Evolutionary conservation across 1,284 basidiomycete genomes (phyloP).

Genomic region (Ceratobasidium theobromae): DNA sequence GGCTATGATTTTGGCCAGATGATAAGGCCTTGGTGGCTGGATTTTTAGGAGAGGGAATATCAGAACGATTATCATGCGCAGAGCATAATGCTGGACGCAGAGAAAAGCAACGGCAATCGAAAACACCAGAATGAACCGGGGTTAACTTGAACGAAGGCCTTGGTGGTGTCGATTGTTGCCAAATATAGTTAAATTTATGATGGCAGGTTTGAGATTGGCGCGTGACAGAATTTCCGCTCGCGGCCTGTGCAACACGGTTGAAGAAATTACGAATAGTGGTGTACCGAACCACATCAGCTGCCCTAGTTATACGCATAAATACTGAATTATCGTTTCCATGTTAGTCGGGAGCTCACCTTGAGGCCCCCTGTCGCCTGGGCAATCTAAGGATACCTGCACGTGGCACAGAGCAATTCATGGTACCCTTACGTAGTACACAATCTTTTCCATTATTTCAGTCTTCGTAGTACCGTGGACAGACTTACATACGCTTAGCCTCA

Average conservation of each 20-base stretch:
- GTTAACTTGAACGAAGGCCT: neutral
- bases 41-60: neutral
- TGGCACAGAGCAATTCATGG: slow-evolving; percentile 15
- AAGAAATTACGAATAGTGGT: slow-evolving; percentile 55
- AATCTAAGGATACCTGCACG: neutral
- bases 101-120: slow-evolving; percentile 1
- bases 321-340: neutral
- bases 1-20: neutral
- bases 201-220: neutral
- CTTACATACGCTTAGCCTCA: neutral
- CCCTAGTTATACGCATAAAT: neutral
- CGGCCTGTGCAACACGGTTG: slow-evolving; percentile 39
- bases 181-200: neutral
- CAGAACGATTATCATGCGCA: neutral
- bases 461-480: neutral
- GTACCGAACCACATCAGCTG: slow-evolving; percentile 52
- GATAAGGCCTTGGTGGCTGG: neutral
- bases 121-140: neutral
- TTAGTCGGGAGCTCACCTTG: neutral
- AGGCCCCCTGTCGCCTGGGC: slow-evolving; percentile 1
- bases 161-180: neutral
- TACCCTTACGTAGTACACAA: neutral
- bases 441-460: neutral
- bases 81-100: slow-evolving; percentile 3
- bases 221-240: slow-evolving; percentile 1